Evolutionary conservation across 495 filamentous ascomycete species (phyloP), one percentile per base, ranked within the genome.

Genomic region (Beverwykella pulmonaria): DNA sequence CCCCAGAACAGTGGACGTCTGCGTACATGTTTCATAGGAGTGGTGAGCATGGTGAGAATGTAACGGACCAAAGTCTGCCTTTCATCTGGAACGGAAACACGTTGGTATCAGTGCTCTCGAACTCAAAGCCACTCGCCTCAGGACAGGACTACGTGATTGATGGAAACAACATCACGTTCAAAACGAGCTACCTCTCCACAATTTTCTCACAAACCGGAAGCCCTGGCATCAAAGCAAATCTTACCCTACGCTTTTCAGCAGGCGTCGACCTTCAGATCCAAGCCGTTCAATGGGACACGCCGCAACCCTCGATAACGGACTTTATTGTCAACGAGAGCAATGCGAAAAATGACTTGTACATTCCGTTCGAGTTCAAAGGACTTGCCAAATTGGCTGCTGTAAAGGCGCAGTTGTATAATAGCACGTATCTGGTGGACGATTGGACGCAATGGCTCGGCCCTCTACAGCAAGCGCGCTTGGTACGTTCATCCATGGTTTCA

Each of bases 381-480:
- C 59, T 85, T 2, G 53, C 75, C 1, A 73, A 75, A 25, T 57
- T 81, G 0, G 83, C 84, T 0, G 77, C 84, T 14, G 79, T 86
- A 0, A 83, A 84, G 73, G 82, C 82, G 17, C 30, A 80, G 4
- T 75, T 73, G 12, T 70, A 65, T 2, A 81, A 81, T 61, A 79
- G 81, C 2, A 75, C 69, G 17, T 82, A 80, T 60, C 65, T 87
- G 19, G 76, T 82, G n/a, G 85, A 87, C 67, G 76, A 79, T 27
- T 88, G 83, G 83, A 87, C 84, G 0, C 58, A 76, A 57, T 86
- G 75, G 19, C 70, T 86, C 7, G 83, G 84, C 0, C 77, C 80
- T n/a, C 71, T 88, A 14, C 84, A 87, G 58, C 74, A 82, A 61
- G 82, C 75, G 61, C 78, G 73, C 73, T 68, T 73, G 52, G 79